phyloP scores from a whole-genome alignment of 164 flowering plant genomes.

The Platanus orientalis region DNA sequence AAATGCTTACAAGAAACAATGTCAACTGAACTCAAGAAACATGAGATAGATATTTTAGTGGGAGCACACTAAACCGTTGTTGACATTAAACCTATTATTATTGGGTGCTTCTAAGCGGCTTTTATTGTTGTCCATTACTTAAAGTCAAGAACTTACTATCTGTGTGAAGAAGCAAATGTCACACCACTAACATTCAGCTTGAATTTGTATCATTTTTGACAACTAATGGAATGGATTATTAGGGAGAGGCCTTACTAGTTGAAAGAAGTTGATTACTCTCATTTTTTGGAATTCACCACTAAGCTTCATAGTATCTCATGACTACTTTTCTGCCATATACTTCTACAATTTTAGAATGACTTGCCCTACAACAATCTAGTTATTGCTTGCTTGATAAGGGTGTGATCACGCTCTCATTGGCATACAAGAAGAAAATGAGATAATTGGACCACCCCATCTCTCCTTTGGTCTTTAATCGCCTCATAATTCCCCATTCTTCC shows the following conservation, averaged over 20 bases:
- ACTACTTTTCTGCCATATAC: conserved; percentile 69
- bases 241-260: conserved; percentile 53
- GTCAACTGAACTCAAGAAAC: neutral
- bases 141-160: too few relatives aligned
- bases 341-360: conserved; percentile 63
- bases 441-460: conserved; percentile 69
- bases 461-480: conserved; percentile 66
- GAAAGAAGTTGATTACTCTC: neutral
- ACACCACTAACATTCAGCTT: too few relatives aligned
- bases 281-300: conserved; percentile 2
- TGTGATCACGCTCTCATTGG: conserved; percentile 55
- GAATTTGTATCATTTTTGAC: conserved; percentile 10
- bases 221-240: conserved; percentile 99
- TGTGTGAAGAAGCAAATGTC: neutral
- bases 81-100: too few relatives aligned
- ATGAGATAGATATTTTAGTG: too few relatives aligned
- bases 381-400: conserved; percentile 77
- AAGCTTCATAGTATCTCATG: conserved; percentile 76
- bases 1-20: conserved; percentile 18
- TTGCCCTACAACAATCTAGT: conserved; percentile 85
- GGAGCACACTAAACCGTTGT: neutral
- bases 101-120: too few relatives aligned
- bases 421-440: conserved; percentile 93
- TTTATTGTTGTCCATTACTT: too few relatives aligned
- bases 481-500: conserved; percentile 74